Percentiles rank a stretch among this genome's conserved stretches.
Conservation (phyloP, 2,329 filamentous ascomycete genomes). For the Aspergillus melleus region DNA sequence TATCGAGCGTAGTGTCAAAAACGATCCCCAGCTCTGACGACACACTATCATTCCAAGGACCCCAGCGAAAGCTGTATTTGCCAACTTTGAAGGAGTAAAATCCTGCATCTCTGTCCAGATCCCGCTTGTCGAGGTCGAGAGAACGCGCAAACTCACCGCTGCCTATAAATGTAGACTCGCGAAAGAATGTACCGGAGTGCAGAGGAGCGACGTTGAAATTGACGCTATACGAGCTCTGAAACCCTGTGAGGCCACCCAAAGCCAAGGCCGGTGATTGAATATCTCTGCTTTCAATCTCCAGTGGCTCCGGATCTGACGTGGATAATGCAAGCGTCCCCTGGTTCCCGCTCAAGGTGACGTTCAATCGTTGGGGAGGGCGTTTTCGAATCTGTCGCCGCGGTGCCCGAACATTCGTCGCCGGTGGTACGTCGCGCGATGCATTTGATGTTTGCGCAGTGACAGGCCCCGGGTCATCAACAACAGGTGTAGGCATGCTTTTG, state of each 20-base stretch:
- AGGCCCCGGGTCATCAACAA: constrained; percentile 2
- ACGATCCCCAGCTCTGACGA: constrained; percentile 46
- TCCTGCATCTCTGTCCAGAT: constrained; percentile 47
- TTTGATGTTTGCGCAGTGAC: not conserved
- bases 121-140: constrained; percentile 40
- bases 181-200: constrained; percentile 55
- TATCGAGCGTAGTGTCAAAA: constrained; percentile 34
- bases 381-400: constrained; percentile 36
- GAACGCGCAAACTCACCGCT: constrained; percentile 54
- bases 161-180: constrained; percentile 58
- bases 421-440: constrained; percentile 11
- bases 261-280: constrained; percentile 6
- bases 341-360: constrained; percentile 47
- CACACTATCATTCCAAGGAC: constrained; percentile 57
- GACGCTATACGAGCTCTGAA: constrained; percentile 51
- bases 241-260: constrained; percentile 49
- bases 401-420: constrained; percentile 4
- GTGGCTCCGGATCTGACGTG: constrained; percentile 15
- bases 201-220: constrained; percentile 56
- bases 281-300: constrained; percentile 1
- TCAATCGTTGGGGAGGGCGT: constrained; percentile 44
- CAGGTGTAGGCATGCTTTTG: constrained; percentile 16
- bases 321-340: constrained; percentile 40
- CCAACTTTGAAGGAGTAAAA: constrained; percentile 39
- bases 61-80: constrained; percentile 45